Evolutionary conservation across 2,329 filamentous ascomycete genomes (phyloP).

Genomic region (Aureobasidium zeae): DNA sequence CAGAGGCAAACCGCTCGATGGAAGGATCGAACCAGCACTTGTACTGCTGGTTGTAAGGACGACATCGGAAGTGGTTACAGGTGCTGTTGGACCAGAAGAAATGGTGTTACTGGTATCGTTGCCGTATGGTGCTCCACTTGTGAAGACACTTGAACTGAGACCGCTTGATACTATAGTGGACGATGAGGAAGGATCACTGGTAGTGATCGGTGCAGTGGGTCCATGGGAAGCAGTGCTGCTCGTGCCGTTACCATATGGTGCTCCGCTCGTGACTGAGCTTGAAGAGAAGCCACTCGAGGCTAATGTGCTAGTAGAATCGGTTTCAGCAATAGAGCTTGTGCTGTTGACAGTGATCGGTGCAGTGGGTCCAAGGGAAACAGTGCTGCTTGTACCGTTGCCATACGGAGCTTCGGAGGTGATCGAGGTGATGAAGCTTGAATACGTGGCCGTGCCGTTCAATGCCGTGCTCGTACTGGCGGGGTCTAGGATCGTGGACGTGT

Average conservation of each 20-base stretch:
- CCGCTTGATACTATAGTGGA: background rate
- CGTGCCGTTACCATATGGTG: background rate
- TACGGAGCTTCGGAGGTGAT: background rate
- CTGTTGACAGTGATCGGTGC: background rate
- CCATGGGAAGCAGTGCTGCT: background rate
- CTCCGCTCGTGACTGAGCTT: background rate
- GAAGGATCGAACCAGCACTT: background rate
- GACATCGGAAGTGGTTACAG: background rate
- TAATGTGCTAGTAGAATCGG: background rate
- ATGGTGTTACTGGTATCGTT: background rate
- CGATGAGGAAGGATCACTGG: background rate
- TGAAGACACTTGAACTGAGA: background rate
- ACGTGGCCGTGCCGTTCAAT: no score
- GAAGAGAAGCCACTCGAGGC: background rate
- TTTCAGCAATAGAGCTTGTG: background rate
- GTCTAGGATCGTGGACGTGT: background rate
- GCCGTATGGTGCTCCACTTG: background rate
- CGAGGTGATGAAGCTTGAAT: background rate
- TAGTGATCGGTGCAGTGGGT: background rate
- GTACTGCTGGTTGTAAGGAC: background rate
- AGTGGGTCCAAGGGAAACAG: background rate
- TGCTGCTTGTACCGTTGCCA: slow-evolving; percentile 1
- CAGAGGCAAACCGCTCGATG: background rate
- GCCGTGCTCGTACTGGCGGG: background rate
- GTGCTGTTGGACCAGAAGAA: background rate